These are phyloP conservation scores for Syncephalis fuscata DNA, from an alignment of 371 early-diverging fungal species.

Conservation along the genomic window DNA sequence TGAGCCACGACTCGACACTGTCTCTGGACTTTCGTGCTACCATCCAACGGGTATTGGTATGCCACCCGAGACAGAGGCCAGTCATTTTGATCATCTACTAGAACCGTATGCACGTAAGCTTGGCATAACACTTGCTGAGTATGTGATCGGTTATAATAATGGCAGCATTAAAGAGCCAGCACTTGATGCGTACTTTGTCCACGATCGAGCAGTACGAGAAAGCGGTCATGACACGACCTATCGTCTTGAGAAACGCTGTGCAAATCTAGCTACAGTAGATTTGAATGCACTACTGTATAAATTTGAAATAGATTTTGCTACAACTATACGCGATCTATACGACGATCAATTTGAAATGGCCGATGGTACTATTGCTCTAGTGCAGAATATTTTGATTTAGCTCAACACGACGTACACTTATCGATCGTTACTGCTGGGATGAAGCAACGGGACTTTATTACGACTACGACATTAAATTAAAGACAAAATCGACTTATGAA, in stretches of 20 bases:
- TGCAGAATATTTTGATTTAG: constrained; percentile 26
- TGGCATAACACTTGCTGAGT: constrained; percentile 52
- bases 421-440: constrained; percentile 63
- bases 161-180: constrained; percentile 54
- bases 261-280: constrained; percentile 82
- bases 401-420: constrained; percentile 22
- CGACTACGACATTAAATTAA: constrained; percentile 55
- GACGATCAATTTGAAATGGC: constrained; percentile 26
- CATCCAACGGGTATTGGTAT: constrained; percentile 82
- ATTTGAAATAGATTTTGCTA: constrained; percentile 83
- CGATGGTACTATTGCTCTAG: constrained; percentile 19
- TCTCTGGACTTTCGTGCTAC: constrained; percentile 67
- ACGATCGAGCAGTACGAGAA: constrained; percentile 93
- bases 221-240: constrained; percentile 96
- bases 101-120: constrained; percentile 61
- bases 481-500: constrained; percentile 40
- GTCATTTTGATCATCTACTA: constrained; percentile 84
- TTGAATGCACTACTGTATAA: constrained; percentile 83
- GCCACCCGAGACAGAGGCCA: constrained; percentile 93
- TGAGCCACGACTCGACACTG: constrained; percentile 55
- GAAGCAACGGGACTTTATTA: constrained; percentile 56
- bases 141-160: constrained; percentile 43
- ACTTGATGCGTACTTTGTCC: constrained; percentile 87
- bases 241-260: constrained; percentile 80
- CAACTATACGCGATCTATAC: constrained; percentile 42